Conservation (phyloP, 768 basidiomycete species). For the Tricholoma sp. region DNA sequence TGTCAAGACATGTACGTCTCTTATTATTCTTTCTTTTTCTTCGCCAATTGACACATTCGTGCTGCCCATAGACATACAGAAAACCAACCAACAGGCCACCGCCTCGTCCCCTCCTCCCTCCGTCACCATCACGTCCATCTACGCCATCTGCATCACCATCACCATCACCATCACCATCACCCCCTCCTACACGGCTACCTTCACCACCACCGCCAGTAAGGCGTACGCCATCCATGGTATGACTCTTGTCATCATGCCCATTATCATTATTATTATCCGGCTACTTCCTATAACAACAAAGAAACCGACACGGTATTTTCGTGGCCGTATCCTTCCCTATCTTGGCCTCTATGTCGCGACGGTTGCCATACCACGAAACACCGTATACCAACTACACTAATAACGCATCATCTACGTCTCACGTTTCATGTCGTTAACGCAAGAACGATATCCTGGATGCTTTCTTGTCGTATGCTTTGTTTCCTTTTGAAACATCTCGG, state of each 20-base stretch:
- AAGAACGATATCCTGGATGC: conserved; percentile 1
- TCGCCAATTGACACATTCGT: neutral
- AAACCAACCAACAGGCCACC: conserved; percentile 19
- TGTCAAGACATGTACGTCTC: conserved; percentile 44
- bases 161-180: conserved; percentile 5
- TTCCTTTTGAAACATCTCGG: neutral
- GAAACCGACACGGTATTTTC: neutral
- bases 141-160: conserved; percentile 6
- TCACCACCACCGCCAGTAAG: neutral
- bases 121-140: conserved; percentile 3
- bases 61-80: conserved; percentile 14
- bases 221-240: conserved; percentile 17
- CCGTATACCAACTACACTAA: neutral
- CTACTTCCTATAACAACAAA: conserved; percentile 2
- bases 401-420: conserved; percentile 1
- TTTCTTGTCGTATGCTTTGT: neutral
- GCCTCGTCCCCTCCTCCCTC: conserved; percentile 10
- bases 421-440: neutral
- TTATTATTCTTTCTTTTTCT: neutral
- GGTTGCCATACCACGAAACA: neutral
- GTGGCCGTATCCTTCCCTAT: neutral
- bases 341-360: neutral
- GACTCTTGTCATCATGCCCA: conserved; percentile 2
- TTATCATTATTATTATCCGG: conserved; percentile 19
- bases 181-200: neutral